Percentiles rank a stretch among this genome's conserved stretches.
phyloP scores from a whole-genome alignment of 139 green algal genomes.

The Ettlia oleoabundans region DNA sequence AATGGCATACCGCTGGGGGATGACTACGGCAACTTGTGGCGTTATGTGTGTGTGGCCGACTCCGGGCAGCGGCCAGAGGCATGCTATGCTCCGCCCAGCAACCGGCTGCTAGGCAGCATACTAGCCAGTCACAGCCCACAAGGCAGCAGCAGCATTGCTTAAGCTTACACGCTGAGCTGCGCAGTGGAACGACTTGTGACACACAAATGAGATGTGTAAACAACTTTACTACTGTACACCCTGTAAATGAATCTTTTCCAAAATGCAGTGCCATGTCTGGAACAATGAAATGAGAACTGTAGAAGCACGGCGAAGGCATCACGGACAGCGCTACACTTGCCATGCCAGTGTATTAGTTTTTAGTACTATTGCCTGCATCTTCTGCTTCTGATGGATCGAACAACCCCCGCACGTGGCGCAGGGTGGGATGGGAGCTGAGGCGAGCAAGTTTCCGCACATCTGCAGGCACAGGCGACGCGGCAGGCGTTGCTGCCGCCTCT shows the following conservation, averaged over 20 bases:
- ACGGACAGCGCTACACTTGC: too few species aligned
- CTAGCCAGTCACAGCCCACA: too few species aligned
- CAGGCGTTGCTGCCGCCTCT: neutral
- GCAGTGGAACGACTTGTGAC: too few species aligned
- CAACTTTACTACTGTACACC: too few species aligned
- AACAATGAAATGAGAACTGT: too few species aligned
- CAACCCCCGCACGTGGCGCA: neutral
- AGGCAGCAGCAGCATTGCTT: too few species aligned
- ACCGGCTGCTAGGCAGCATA: too few species aligned
- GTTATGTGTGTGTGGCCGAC: conserved; percentile 46
- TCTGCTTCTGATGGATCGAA: neutral
- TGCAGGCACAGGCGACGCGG: neutral
- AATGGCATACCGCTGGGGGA: conserved; percentile 45
- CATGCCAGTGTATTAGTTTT: too few species aligned
- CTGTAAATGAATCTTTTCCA: too few species aligned
- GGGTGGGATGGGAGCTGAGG: neutral
- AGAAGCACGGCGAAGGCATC: too few species aligned
- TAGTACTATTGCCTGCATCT: neutral
- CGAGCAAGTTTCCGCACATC: neutral
- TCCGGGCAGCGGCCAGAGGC: conserved; percentile 8
- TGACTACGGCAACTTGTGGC: conserved; percentile 30
- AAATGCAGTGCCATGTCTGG: too few species aligned
- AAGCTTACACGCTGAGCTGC: neutral
- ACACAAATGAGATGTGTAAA: too few species aligned
- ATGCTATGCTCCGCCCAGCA: conserved; percentile 14